phyloP scores from a whole-genome alignment of 139 green algal genomes.

The Raphidocelis subcapitata region DNA sequence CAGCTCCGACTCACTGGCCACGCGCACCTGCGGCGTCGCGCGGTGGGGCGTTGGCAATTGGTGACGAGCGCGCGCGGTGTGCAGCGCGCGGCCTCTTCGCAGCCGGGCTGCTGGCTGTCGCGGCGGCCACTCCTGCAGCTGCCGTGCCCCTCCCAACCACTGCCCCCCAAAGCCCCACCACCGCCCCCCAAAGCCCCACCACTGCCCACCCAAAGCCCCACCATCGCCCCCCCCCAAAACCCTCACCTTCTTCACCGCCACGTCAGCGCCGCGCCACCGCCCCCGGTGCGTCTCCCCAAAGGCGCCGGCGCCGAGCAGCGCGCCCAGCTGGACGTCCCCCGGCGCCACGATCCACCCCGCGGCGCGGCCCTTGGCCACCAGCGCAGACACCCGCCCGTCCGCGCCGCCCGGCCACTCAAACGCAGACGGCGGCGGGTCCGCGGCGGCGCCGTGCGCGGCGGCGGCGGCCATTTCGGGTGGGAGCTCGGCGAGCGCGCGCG shows the following conservation, averaged over 20 bases:
- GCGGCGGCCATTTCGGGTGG: background rate
- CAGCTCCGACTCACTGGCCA: conserved; percentile 45
- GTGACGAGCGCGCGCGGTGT: background rate
- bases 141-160: background rate
- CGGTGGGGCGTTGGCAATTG: conserved; percentile 10
- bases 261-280: conserved; percentile 66
- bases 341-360: conserved; percentile 52
- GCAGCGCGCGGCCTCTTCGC: background rate
- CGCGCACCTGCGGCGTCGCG: conserved; percentile 66
- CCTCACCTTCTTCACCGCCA: conserved; percentile 30
- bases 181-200: too few relatives aligned
- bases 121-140: background rate
- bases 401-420: conserved; percentile 17
- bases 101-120: background rate
- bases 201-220: too few relatives aligned
- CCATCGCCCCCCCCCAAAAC: too few relatives aligned
- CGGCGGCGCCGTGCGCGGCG: background rate
- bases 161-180: too few relatives aligned
- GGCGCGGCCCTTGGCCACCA: conserved; percentile 39
- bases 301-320: conserved; percentile 64
- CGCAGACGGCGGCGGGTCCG: background rate
- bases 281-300: conserved; percentile 78
- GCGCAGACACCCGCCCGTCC: conserved; percentile 11
- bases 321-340: conserved; percentile 55
- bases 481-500: background rate